Evolutionary conservation across 2,329 filamentous ascomycete genomes (phyloP).

Genomic region (Diaporthe ampelina): DNA sequence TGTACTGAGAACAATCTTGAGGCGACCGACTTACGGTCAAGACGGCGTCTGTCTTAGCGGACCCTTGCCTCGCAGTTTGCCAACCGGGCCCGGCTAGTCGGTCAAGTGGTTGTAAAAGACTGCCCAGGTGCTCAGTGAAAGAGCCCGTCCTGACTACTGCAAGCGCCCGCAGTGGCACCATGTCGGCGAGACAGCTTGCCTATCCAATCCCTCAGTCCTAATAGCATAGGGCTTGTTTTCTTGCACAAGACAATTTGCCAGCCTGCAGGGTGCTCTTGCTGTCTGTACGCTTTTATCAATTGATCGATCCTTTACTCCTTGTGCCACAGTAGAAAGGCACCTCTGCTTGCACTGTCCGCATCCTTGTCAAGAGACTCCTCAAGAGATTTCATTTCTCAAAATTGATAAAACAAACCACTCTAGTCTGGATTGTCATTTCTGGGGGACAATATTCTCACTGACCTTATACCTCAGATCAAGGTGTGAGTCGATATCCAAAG

Average conservation of each 20-base stretch:
- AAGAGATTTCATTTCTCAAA: background rate
- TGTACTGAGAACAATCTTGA: background rate
- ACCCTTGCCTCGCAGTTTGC: background rate
- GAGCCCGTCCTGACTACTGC: background rate
- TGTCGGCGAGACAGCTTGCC: background rate
- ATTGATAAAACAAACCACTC: background rate
- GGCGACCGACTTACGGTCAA: background rate
- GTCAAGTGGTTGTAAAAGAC: background rate
- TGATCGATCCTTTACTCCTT: background rate
- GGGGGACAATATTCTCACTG: too few species aligned
- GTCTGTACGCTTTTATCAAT: background rate
- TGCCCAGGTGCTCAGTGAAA: background rate
- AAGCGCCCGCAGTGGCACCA: background rate
- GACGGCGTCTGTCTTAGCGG: background rate
- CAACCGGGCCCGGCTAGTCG: background rate
- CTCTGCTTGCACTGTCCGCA: slow-evolving; percentile 13
- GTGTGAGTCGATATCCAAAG: background rate
- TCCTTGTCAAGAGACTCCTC: background rate
- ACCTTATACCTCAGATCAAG: background rate
- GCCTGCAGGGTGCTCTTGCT: background rate
- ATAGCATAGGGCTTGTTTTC: background rate
- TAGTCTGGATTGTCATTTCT: background rate
- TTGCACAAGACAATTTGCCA: background rate
- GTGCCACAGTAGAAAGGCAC: background rate
- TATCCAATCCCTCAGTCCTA: background rate